Evolutionary conservation across 2,329 filamentous ascomycete genomes (phyloP).

Genomic region (Colletotrichum salicis): DNA sequence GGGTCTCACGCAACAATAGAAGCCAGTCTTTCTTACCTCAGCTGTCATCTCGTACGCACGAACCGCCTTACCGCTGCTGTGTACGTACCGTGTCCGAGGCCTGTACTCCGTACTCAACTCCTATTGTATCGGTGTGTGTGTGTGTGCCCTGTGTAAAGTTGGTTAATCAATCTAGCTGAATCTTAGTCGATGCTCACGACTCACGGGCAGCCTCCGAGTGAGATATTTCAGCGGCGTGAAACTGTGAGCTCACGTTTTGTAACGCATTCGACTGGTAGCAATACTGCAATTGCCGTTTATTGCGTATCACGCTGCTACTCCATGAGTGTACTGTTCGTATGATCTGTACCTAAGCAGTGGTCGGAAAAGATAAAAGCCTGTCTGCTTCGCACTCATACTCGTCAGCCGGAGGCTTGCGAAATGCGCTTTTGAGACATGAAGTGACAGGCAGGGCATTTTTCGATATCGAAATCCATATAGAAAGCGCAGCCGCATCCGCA

Average conservation of each 20-base stretch:
- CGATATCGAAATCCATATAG: background rate
- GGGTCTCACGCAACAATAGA: background rate
- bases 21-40: background rate
- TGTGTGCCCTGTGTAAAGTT: constrained; percentile 4
- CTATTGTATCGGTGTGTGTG: background rate
- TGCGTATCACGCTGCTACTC: background rate
- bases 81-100: background rate
- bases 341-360: too few species aligned
- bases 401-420: background rate
- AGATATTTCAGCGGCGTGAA: background rate
- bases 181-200: background rate
- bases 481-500: constrained; percentile 20
- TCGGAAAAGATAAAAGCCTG: too few species aligned
- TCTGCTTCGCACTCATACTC: background rate
- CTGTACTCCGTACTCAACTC: background rate
- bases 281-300: background rate
- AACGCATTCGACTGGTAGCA: background rate
- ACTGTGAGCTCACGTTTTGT: background rate
- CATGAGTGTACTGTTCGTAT: too few species aligned
- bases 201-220: constrained; percentile 1
- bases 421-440: background rate
- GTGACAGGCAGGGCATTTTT: background rate
- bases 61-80: background rate
- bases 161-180: background rate
- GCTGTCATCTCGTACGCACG: background rate